Conservation (phyloP, 306 rosid species). For the Canavalia ensiformis region DNA sequence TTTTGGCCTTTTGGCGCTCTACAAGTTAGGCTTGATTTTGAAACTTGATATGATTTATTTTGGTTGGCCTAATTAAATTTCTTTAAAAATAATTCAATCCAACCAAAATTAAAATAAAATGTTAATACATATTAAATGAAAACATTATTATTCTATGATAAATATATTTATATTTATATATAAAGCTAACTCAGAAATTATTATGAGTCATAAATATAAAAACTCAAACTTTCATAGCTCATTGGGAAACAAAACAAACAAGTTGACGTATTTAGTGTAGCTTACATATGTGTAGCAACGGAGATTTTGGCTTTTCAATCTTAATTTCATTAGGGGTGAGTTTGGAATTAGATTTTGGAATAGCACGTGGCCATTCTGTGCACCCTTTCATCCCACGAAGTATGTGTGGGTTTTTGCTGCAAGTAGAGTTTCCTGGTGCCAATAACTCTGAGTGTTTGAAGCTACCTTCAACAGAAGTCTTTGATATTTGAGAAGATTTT, state of each 20-base stretch:
- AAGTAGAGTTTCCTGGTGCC: slow-evolving; percentile 34
- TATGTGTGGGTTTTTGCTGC: slow-evolving; percentile 53
- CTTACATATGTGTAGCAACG: slow-evolving; percentile 55
- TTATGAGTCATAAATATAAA: neutral
- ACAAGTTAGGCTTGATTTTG: too few species aligned
- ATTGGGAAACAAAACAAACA: neutral
- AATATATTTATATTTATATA: neutral
- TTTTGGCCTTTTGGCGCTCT: too few species aligned
- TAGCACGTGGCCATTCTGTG: slow-evolving; percentile 64
- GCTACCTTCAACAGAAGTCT: slow-evolving; percentile 19
- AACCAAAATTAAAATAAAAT: neutral
- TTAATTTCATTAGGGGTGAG: slow-evolving; percentile 49
- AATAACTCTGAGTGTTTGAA: slow-evolving; percentile 16
- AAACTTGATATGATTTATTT: neutral
- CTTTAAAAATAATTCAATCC: neutral
- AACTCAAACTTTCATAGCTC: neutral
- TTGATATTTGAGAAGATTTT: slow-evolving; percentile 10
- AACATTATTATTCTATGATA: neutral
- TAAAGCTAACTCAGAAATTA: neutral
- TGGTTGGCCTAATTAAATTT: neutral
- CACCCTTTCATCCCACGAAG: slow-evolving; percentile 64
- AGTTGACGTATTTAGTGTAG: neutral
- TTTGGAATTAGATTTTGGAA: slow-evolving; percentile 48
- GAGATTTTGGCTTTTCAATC: slow-evolving; percentile 57
- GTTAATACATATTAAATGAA: neutral